A percentile compares a stretch with the other conserved stretches of the same genome.
Evolutionary conservation across 805 yeast species (phyloP).

Genomic region (Grigorovia humatica): DNA sequence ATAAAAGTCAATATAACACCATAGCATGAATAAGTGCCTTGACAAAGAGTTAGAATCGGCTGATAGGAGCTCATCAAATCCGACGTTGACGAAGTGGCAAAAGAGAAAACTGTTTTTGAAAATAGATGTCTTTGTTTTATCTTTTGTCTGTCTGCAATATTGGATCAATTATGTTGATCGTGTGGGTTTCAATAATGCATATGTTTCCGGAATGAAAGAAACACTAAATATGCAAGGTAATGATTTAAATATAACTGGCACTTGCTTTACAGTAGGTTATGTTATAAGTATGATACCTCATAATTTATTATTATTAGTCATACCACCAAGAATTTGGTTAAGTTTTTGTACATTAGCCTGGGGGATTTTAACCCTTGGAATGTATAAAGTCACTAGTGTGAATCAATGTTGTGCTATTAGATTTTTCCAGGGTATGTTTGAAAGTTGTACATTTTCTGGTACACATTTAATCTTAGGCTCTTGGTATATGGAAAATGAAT

Average conservation of each 20-base stretch:
- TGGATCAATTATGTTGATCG: slow-evolving; percentile 49
- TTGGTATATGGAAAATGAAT: slow-evolving; percentile 41
- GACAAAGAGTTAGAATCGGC: too few species aligned
- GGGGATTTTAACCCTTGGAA: slow-evolving; percentile 45
- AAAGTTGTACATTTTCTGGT: slow-evolving; percentile 46
- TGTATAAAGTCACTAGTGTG: slow-evolving; percentile 38
- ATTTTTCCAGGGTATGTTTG: slow-evolving; percentile 52
- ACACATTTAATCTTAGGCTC: slow-evolving; percentile 44
- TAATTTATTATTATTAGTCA: slow-evolving; percentile 40
- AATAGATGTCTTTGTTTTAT: slow-evolving; percentile 25
- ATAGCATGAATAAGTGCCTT: too few species aligned
- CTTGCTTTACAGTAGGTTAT: slow-evolving; percentile 52
- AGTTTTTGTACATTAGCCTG: slow-evolving; percentile 44
- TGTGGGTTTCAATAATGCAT: slow-evolving; percentile 46
- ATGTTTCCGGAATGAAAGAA: slow-evolving; percentile 59
- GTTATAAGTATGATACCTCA: slow-evolving; percentile 54
- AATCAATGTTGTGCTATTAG: slow-evolving; percentile 46
- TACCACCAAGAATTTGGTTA: slow-evolving; percentile 49
- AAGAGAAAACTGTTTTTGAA: slow-evolving; percentile 17
- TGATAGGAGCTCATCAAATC: background rate
- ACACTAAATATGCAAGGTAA: slow-evolving; percentile 39
- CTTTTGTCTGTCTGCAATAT: slow-evolving; percentile 28
- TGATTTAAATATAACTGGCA: slow-evolving; percentile 41
- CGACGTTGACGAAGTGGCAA: background rate
- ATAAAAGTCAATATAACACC: too few species aligned